Evolutionary conservation across 345 rosid genomes (phyloP), one percentile per base, ranked within the genome.

Genomic region (Sisymbrium irio): DNA sequence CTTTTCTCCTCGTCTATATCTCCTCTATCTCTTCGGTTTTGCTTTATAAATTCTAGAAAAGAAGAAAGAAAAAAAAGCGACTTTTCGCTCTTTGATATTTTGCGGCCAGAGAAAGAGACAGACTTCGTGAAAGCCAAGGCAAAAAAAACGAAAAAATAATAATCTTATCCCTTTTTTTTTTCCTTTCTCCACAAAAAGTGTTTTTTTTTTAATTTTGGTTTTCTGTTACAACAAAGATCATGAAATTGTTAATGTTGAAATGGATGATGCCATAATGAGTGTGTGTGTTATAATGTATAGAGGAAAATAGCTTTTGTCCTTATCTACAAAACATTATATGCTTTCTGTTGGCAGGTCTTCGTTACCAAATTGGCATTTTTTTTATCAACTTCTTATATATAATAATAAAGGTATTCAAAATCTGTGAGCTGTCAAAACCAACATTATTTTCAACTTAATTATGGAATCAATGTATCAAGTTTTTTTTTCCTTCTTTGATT

Each of bases 351-450:
- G 53, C 44, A 3, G 17, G 78, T 74, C 78, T 66, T 37, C 62
- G 19, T 67, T 66, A 59, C 67, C 67, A 56, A 56, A 56, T 73
- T 74, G 66, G 28, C 63, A 37, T 15, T 12, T 44, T 7, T 30
- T 37, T 53, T n/a, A 45, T 63, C 54, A 28, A 18, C 53, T 71
- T 39, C 50, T 32, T 71, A 15, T 33, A 54, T 54, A 63, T 27
- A 25, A 49, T 4, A 22, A 47, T 1, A 22, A 22, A 22, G 3
- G 22, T 74, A 17, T 66, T 66, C 15, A 67, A 30, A 67, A 66
- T 67, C 9, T 74, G 54, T 74, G 73, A 74, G 54, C 78, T 74
- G 78, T 74, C 73, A 74, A 0, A 15, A 13, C 59, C 65, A 65
- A 7, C 78, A 58, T 58, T 39, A 74, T 47, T 58, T 47, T 54